Conservation (phyloP, 768 basidiomycete genomes). For the Boletus rubropictus region DNA sequence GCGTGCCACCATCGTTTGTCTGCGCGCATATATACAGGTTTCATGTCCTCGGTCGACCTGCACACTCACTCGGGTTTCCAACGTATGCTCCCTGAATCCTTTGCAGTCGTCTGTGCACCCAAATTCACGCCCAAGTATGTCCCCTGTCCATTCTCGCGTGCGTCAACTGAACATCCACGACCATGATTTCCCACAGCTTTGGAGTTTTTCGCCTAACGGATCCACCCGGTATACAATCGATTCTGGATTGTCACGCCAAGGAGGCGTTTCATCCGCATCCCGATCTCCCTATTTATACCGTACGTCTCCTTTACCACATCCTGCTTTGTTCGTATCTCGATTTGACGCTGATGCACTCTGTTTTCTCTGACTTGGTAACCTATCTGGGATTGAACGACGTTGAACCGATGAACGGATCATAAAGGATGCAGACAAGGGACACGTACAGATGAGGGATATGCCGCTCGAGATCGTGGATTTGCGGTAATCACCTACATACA, state of each 20-base stretch:
- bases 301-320: constrained; percentile 32
- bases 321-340: not conserved
- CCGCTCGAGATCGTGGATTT: constrained; percentile 82
- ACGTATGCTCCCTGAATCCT: constrained; percentile 83
- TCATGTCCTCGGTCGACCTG: constrained; percentile 92
- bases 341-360: not conserved
- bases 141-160: not conserved
- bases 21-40: constrained; percentile 44
- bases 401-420: not conserved
- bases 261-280: constrained; percentile 87
- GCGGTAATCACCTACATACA: constrained; percentile 32
- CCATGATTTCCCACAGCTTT: constrained; percentile 38
- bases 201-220: constrained; percentile 89
- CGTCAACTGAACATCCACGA: not conserved
- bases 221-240: constrained; percentile 72
- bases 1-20: not conserved
- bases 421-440: constrained; percentile 80
- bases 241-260: constrained; percentile 60
- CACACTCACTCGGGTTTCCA: constrained; percentile 92
- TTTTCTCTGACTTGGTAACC: not conserved
- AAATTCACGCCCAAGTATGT: constrained; percentile 67
- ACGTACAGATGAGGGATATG: constrained; percentile 72
- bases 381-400: not conserved
- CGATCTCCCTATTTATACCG: constrained; percentile 80
- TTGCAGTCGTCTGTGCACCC: constrained; percentile 90